Conservation (phyloP, 1,284 basidiomycete genomes). For the Apiotrichum akiyoshidainum region DNA sequence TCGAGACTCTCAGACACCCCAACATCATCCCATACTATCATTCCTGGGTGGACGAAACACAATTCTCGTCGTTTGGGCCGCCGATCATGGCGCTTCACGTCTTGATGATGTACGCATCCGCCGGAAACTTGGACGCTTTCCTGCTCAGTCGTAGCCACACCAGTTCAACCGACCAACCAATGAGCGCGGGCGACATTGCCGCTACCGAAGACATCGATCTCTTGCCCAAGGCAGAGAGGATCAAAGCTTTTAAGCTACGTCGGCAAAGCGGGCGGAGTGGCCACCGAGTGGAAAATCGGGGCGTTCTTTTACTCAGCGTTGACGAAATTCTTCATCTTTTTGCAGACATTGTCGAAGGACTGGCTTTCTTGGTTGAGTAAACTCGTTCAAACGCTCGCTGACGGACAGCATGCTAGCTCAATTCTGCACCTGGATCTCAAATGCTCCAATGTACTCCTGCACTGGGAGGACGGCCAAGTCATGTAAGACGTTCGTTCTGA, state of each 20-base stretch:
- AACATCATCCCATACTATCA: slow-evolving; percentile 95
- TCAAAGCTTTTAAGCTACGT: slow-evolving; percentile 52
- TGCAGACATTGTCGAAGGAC: slow-evolving; percentile 69
- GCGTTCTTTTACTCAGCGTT: slow-evolving; percentile 73
- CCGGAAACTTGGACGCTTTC: slow-evolving; percentile 75
- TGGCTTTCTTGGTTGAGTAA: slow-evolving; percentile 71
- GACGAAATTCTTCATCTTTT: slow-evolving; percentile 76
- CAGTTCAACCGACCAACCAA: slow-evolving; percentile 15
- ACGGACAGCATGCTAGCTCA: slow-evolving; percentile 68
- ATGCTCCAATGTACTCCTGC: slow-evolving; percentile 86
- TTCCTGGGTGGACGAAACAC: slow-evolving; percentile 81
- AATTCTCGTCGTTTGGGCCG: slow-evolving; percentile 78
- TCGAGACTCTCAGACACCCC: slow-evolving; percentile 81
- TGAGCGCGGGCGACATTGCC: slow-evolving; percentile 26
- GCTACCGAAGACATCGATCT: slow-evolving; percentile 55
- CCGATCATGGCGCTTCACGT: slow-evolving; percentile 77
- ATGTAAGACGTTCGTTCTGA: slow-evolving; percentile 50
- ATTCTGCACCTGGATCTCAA: slow-evolving; percentile 89
- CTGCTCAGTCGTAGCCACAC: slow-evolving; percentile 62
- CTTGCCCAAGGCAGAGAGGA: slow-evolving; percentile 59
- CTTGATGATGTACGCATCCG: slow-evolving; percentile 90
- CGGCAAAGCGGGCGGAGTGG: slow-evolving; percentile 41
- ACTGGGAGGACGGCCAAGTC: slow-evolving; percentile 83
- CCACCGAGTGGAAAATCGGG: slow-evolving; percentile 48
- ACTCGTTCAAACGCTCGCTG: not conserved